Evolutionary conservation across 805 yeast species (phyloP).

Genomic region (Candida pseudoglaebosa): DNA sequence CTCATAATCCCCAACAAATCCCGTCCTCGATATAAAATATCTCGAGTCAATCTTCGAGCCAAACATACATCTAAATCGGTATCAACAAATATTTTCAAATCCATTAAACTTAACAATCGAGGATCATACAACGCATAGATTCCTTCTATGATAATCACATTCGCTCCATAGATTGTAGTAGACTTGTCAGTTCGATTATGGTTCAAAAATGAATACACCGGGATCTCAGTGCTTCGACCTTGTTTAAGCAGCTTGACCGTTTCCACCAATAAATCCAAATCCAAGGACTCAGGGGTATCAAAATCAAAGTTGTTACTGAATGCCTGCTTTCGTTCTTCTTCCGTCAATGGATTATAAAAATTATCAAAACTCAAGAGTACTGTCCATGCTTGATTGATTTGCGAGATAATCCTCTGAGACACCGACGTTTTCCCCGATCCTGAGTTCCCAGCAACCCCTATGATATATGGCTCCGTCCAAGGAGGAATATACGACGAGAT

Average conservation of each 20-base stretch:
- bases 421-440: slow-evolving; percentile 94
- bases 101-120: slow-evolving; percentile 70
- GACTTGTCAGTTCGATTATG: slow-evolving; percentile 64
- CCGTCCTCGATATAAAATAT: slow-evolving; percentile 80
- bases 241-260: slow-evolving; percentile 63
- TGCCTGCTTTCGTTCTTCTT: slow-evolving; percentile 60
- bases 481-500: slow-evolving; percentile 32
- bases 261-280: slow-evolving; percentile 64
- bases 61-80: slow-evolving; percentile 92
- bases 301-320: slow-evolving; percentile 74
- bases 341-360: slow-evolving; percentile 73
- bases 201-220: slow-evolving; percentile 58
- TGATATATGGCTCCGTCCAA: slow-evolving; percentile 43
- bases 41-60: slow-evolving; percentile 83
- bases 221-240: slow-evolving; percentile 50
- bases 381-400: slow-evolving; percentile 88
- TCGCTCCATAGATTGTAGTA: slow-evolving; percentile 87
- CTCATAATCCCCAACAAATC: slow-evolving; percentile 75
- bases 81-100: slow-evolving; percentile 84
- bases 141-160: slow-evolving; percentile 90
- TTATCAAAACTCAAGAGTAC: slow-evolving; percentile 86
- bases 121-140: slow-evolving; percentile 75
- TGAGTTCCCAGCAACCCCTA: slow-evolving; percentile 46
- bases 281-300: slow-evolving; percentile 83
- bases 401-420: slow-evolving; percentile 74